Conservation (phyloP, 2,329 filamentous ascomycete species). For the Cladosporium sp. region DNA sequence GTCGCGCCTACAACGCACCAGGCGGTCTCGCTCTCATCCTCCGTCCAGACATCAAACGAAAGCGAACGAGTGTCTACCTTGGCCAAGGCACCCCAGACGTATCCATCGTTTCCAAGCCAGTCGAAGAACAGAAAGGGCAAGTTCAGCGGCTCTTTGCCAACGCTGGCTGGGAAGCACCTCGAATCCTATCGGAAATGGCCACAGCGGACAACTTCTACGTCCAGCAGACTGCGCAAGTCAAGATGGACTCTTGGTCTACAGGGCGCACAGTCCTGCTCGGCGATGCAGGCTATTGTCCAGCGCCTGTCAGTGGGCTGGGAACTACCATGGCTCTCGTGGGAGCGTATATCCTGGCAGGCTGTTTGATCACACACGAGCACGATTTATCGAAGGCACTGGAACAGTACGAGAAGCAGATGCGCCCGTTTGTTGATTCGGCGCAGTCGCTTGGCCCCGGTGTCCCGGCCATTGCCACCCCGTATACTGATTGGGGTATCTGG, state of each 20-base stretch:
- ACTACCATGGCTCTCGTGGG: conserved; percentile 39
- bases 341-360: conserved; percentile 39
- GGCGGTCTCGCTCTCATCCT: conserved; percentile 35
- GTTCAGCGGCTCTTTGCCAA: conserved; percentile 32
- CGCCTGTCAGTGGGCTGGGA: conserved; percentile 40
- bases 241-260: conserved; percentile 34
- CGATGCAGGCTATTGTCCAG: conserved; percentile 37
- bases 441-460: conserved; percentile 36
- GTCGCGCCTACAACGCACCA: conserved; percentile 36
- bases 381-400: conserved; percentile 30
- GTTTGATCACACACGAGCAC: conserved; percentile 27
- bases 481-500: conserved; percentile 26
- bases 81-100: conserved; percentile 29
- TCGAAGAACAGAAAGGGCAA: conserved; percentile 32
- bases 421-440: conserved; percentile 30
- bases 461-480: conserved; percentile 33
- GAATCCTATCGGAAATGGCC: conserved; percentile 33
- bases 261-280: conserved; percentile 36
- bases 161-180: conserved; percentile 33
- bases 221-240: conserved; percentile 36
- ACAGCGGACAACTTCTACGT: conserved; percentile 38
- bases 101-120: conserved; percentile 26
- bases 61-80: conserved; percentile 33
- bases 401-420: conserved; percentile 35
- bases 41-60: conserved; percentile 30